These are phyloP conservation scores for Talaromyces atroroseus DNA, from an alignment of 2,329 filamentous ascomycete species.

Conservation along the genomic window DNA sequence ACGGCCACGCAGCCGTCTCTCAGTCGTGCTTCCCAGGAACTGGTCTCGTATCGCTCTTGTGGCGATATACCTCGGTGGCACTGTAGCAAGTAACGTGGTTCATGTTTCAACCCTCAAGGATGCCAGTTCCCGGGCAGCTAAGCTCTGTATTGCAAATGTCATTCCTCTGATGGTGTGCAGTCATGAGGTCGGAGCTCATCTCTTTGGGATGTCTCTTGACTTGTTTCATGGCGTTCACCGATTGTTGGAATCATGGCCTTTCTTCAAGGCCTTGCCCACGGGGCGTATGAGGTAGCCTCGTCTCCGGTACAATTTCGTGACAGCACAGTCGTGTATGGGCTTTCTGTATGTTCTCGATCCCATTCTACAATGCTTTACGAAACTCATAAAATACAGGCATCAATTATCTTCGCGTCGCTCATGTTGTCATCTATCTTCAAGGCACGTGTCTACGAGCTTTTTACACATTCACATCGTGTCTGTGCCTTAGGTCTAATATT, in stretches of 20 bases:
- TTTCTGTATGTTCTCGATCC: slow-evolving; percentile 11
- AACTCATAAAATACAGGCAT: neutral
- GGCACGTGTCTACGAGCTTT: slow-evolving; percentile 9
- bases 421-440: slow-evolving; percentile 2
- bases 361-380: slow-evolving; percentile 4
- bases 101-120: neutral
- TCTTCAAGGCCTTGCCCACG: slow-evolving; percentile 17
- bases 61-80: too few relatives aligned
- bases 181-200: neutral
- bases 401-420: slow-evolving; percentile 1
- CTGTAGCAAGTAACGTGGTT: slow-evolving; percentile 2
- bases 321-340: slow-evolving; percentile 4
- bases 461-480: slow-evolving; percentile 6
- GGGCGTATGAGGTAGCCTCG: slow-evolving; percentile 4
- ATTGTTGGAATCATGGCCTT: slow-evolving; percentile 13
- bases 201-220: neutral
- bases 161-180: slow-evolving; percentile 2
- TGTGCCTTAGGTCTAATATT: slow-evolving; percentile 1
- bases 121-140: slow-evolving; percentile 1
- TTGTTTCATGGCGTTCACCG: neutral
- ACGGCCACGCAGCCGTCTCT: too few relatives aligned
- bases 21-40: too few relatives aligned
- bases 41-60: too few relatives aligned
- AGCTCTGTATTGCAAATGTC: slow-evolving; percentile 4
- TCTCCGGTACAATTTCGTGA: neutral